These are phyloP conservation scores for Saksenaea vasiformis DNA, from an alignment of 371 early-diverging fungal genomes.

Conservation along the genomic window DNA sequence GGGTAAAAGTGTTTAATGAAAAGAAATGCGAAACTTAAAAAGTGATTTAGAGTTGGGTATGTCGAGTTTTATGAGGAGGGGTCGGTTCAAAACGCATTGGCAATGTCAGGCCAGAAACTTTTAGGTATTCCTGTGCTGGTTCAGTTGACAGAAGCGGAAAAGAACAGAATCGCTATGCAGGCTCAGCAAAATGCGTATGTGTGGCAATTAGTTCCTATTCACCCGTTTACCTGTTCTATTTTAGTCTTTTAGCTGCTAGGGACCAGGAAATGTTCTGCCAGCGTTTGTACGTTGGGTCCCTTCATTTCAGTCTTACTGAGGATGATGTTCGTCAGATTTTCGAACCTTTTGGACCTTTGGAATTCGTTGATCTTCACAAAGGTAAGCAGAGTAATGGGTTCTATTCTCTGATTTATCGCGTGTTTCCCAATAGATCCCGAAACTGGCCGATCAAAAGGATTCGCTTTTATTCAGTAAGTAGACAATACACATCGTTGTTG, in stretches of 20 bases:
- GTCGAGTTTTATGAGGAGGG: constrained; percentile 93
- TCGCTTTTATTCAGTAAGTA: constrained; percentile 84
- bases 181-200: constrained; percentile 60
- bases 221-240: neutral
- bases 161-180: constrained; percentile 76
- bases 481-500: neutral
- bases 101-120: constrained; percentile 86
- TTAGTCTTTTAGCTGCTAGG: constrained; percentile 7
- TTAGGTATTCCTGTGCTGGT: constrained; percentile 94
- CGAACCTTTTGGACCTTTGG: constrained; percentile 87
- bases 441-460: constrained; percentile 86
- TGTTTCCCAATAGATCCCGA: constrained; percentile 55
- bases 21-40: neutral
- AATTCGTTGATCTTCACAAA: constrained; percentile 79
- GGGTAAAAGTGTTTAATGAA: constrained; percentile 66
- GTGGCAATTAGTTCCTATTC: neutral
- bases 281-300: constrained; percentile 81
- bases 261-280: constrained; percentile 55
- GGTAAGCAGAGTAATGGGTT: constrained; percentile 21
- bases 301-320: constrained; percentile 81
- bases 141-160: constrained; percentile 90
- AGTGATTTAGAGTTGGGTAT: constrained; percentile 68
- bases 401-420: constrained; percentile 1
- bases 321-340: constrained; percentile 85
- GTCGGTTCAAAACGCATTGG: constrained; percentile 83